Base-by-base conservation (phyloP, 345 rosid species). In the Reutealis trisperma region DNA sequence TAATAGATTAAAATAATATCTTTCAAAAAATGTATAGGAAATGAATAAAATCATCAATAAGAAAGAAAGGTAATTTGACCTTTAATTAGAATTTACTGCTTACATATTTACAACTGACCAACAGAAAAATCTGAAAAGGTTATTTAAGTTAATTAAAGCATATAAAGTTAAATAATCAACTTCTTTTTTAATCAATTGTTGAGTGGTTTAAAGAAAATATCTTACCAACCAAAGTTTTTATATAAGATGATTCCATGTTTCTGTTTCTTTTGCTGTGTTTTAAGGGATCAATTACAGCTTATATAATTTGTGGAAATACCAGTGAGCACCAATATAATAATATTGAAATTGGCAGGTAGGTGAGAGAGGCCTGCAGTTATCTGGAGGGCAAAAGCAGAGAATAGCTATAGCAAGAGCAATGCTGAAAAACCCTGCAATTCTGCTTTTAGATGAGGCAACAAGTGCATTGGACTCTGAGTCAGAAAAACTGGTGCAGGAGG, bases 341-440 rank as follows among this genome's bases (percentile, higher is more conserved):
- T 25, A 14, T 52, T 63, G 67, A 71, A 78, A 84, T 85, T 95
- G 86, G 83, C 89, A 95, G 99, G 99, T 93, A 5, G 99, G 99
- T 60, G 99, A 95, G 80, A 95, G 99, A 81, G 99, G 99, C 58
- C 70, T 95, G 75, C 99, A 95, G 80, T 90, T 95, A 8, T 95
- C 99, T 5, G 99, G 99, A 79, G 99, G 99, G 60, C 99, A 95
- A 85, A 95, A 93, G 88, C 99, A 95, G 83, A 86, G 99, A 81
- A 89, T 95, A 76, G 99, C 99, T 14, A 95, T 95, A 44, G 99
- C 99, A 15, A 87, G 99, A 84, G 99, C 99, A 0, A 95, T 95
- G 99, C 88, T 95, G 63, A 95, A 95, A 81, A 95, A 95, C 77
- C 98, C 99, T 0, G 99, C 99, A 22, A 95, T 95, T 72, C 83